Evolutionary conservation across 2,329 filamentous ascomycete genomes (phyloP).

Genomic region (Fusarium nematophilum): DNA sequence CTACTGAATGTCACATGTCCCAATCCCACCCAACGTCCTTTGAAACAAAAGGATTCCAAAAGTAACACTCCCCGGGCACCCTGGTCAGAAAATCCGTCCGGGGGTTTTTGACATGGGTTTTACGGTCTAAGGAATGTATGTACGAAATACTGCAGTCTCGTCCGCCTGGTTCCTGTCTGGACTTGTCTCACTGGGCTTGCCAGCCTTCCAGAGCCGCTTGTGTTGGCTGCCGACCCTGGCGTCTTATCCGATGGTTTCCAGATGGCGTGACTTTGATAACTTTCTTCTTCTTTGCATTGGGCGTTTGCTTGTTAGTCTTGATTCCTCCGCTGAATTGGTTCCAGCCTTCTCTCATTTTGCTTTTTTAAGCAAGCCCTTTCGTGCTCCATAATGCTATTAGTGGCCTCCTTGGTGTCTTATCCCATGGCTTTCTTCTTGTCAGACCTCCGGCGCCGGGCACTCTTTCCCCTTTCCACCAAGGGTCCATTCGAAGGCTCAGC

Average conservation of each 20-base stretch:
- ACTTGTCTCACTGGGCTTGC: too few relatives aligned
- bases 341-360: not conserved
- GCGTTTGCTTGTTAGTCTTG: not conserved
- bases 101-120: not conserved
- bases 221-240: not conserved
- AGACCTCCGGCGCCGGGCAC: not conserved
- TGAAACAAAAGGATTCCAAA: not conserved
- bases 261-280: not conserved
- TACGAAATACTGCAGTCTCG: not conserved
- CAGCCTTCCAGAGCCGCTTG: not conserved
- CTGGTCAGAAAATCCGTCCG: not conserved
- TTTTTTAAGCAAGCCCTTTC: not conserved
- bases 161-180: not conserved
- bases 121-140: not conserved
- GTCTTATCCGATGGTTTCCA: not conserved
- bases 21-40: not conserved
- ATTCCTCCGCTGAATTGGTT: not conserved
- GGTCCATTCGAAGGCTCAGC: conserved; percentile 7
- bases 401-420: not conserved
- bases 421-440: not conserved
- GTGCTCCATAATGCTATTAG: not conserved
- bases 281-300: not conserved
- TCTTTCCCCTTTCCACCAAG: conserved; percentile 19
- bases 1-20: conserved; percentile 36
- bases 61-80: not conserved